These are phyloP conservation scores for Trichomonascaceae sp. DNA, from an alignment of 1,139 yeast species.

Conservation along the genomic window DNA sequence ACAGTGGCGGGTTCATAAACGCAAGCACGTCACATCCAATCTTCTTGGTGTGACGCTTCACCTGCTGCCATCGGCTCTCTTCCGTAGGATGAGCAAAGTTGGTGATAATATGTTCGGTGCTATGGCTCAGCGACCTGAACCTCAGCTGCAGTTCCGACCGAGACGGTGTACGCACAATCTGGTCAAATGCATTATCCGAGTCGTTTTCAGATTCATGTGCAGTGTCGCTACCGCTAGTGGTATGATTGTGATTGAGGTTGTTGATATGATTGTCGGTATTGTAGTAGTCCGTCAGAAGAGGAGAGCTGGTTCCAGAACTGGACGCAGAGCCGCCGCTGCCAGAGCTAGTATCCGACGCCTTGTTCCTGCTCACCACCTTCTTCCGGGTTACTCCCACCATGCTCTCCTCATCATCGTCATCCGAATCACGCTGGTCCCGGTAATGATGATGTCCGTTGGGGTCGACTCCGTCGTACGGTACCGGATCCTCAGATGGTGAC, in stretches of 20 bases:
- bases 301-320: no score
- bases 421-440: conserved; percentile 2
- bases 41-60: background rate
- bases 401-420: background rate
- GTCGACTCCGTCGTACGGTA: no score
- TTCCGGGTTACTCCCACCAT: background rate
- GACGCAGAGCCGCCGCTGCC: no score
- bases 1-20: conserved; percentile 90
- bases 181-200: conserved; percentile 1
- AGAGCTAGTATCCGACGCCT: no score
- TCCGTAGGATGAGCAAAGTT: background rate
- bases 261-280: no score
- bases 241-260: background rate
- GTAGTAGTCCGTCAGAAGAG: no score
- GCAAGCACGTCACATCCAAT: conserved; percentile 20
- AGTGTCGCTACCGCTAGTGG: background rate
- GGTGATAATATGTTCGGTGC: background rate
- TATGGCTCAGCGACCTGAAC: background rate
- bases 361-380: no score
- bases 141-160: background rate
- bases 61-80: background rate
- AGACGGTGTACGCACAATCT: background rate
- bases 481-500: no score
- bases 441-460: no score
- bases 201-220: background rate